phyloP scores from a whole-genome alignment of 305 asterid genomes.

The Rubia tinctorum region DNA sequence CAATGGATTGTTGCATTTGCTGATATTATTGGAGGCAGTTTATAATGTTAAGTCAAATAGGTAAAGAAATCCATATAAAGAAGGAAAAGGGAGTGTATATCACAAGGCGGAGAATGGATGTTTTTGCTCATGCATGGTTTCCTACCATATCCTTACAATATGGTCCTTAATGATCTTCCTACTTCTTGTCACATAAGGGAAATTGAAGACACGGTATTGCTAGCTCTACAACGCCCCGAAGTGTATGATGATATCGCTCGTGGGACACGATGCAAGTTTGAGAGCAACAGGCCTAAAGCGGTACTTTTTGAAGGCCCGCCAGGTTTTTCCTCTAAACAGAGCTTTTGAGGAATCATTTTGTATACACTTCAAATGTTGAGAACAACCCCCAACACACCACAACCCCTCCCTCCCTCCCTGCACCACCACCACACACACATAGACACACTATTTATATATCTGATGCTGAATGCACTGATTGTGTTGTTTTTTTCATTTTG shows the following conservation, averaged over 20 bases:
- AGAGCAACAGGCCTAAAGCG: slow-evolving; percentile 94
- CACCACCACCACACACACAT: no score
- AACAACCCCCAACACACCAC: no score
- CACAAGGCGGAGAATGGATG: neutral
- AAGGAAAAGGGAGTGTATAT: neutral
- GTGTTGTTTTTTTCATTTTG: slow-evolving; percentile 11
- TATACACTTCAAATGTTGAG: neutral
- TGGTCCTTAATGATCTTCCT: neutral
- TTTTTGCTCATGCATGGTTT: neutral
- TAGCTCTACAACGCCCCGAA: slow-evolving; percentile 90
- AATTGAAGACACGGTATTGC: slow-evolving; percentile 85
- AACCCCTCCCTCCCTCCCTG: no score
- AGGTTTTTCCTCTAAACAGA: slow-evolving; percentile 44
- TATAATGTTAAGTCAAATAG: neutral
- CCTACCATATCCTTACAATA: neutral
- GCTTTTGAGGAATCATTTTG: neutral
- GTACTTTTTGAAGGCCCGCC: slow-evolving; percentile 99
- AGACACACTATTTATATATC: neutral
- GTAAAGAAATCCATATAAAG: neutral
- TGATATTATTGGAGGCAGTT: neutral
- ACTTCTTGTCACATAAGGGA: slow-evolving; percentile 42
- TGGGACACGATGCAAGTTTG: slow-evolving; percentile 90
- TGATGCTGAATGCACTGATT: neutral
- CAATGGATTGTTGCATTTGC: neutral
- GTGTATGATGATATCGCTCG: slow-evolving; percentile 94